phyloP scores from a whole-genome alignment of 1,139 yeast genomes.

The Hyphopichia buzzinii region DNA sequence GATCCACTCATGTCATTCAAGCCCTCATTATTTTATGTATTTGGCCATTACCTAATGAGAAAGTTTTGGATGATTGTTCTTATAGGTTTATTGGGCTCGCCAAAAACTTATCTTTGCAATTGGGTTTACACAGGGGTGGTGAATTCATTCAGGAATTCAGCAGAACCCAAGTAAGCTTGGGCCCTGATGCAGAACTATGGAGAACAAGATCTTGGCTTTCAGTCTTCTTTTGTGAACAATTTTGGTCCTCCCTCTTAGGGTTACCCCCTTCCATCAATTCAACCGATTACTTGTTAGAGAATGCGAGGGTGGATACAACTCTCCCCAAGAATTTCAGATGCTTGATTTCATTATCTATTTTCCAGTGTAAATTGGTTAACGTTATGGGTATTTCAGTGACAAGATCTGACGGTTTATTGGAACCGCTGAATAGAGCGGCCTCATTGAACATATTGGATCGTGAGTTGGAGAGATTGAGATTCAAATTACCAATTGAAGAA shows the following conservation, averaged over 20 bases:
- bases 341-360: conserved; percentile 69
- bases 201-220: conserved; percentile 92
- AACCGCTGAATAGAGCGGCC: conserved; percentile 79
- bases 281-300: conserved; percentile 79
- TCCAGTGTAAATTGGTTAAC: conserved; percentile 79
- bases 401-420: conserved; percentile 86
- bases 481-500: conserved; percentile 61
- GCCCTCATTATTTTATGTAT: conserved; percentile 77
- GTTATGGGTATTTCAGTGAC: conserved; percentile 89
- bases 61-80: conserved; percentile 88
- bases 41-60: conserved; percentile 95
- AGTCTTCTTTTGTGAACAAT: conserved; percentile 82
- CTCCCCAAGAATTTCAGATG: conserved; percentile 75
- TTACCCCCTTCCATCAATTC: conserved; percentile 79
- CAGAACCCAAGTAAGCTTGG: conserved; percentile 80
- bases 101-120: conserved; percentile 76
- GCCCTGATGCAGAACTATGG: conserved; percentile 91
- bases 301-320: conserved; percentile 65
- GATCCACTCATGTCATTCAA: conserved; percentile 92
- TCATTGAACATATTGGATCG: conserved; percentile 72
- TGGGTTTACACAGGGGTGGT: conserved; percentile 89
- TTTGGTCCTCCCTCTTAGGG: conserved; percentile 87
- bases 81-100: conserved; percentile 87
- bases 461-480: conserved; percentile 70
- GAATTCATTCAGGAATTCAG: conserved; percentile 89